Percentiles rank a stretch among this genome's conserved stretches.
Conservation (phyloP, 805 yeast genomes). For the Sungouiella blattae region DNA sequence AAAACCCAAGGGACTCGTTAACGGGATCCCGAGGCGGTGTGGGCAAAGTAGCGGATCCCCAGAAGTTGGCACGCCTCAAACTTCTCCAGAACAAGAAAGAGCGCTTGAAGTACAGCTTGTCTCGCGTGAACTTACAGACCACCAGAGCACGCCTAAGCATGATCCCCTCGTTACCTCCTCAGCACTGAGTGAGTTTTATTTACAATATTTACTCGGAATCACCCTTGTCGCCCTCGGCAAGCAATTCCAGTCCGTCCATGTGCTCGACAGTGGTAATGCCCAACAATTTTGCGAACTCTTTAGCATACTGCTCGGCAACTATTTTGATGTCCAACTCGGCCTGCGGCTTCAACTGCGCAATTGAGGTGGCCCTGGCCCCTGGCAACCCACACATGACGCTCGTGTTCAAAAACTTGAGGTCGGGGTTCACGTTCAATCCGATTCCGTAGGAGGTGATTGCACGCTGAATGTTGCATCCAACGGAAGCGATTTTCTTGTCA, state of each 20-base stretch:
- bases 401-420: slow-evolving; percentile 63
- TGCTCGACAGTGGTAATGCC: slow-evolving; percentile 33
- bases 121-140: slow-evolving; percentile 19
- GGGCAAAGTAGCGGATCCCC: slow-evolving; percentile 24
- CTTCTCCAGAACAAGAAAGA: slow-evolving; percentile 42
- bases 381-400: slow-evolving; percentile 86
- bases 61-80: slow-evolving; percentile 36
- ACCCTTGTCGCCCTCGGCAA: slow-evolving; percentile 1
- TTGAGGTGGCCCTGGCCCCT: slow-evolving; percentile 41
- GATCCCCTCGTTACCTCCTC: slow-evolving; percentile 10
- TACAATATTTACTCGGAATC: not conserved
- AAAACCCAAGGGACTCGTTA: slow-evolving; percentile 10
- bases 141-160: slow-evolving; percentile 11
- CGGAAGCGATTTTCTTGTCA: slow-evolving; percentile 71
- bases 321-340: slow-evolving; percentile 14
- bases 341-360: slow-evolving; percentile 18
- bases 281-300: slow-evolving; percentile 33
- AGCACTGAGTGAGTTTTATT: not conserved
- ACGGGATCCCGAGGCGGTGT: slow-evolving; percentile 10
- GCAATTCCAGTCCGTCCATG: slow-evolving; percentile 28
- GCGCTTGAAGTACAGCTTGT: slow-evolving; percentile 39
- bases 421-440: slow-evolving; percentile 74
- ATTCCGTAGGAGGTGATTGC: slow-evolving; percentile 88
- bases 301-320: slow-evolving; percentile 32
- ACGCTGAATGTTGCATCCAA: slow-evolving; percentile 84